phyloP scores from a whole-genome alignment of 1,284 basidiomycete species.

The Peniophora sp. region DNA sequence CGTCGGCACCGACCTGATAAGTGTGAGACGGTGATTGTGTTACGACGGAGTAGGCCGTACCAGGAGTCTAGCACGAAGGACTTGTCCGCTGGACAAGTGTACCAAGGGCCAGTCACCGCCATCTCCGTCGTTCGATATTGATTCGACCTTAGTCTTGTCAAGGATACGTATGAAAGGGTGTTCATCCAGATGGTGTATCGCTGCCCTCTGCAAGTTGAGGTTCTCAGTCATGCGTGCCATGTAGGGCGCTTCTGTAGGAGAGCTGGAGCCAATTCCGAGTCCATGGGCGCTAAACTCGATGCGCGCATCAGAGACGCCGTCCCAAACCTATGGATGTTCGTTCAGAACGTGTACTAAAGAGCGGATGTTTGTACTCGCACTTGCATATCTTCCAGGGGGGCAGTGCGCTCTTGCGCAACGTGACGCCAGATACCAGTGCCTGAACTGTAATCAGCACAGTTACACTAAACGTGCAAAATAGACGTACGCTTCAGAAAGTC shows the following conservation, averaged over 20 bases:
- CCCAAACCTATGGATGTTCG: constrained; percentile 65
- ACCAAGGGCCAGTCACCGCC: constrained; percentile 68
- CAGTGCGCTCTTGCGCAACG: constrained; percentile 66
- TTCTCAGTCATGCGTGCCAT: constrained; percentile 88
- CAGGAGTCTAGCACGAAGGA: constrained; percentile 63
- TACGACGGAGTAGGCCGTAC: constrained; percentile 32
- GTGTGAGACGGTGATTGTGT: constrained; percentile 7
- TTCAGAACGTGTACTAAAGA: not conserved
- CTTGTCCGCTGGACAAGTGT: constrained; percentile 53
- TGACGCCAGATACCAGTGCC: constrained; percentile 80
- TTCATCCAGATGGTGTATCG: constrained; percentile 50
- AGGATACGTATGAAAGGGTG: constrained; percentile 42
- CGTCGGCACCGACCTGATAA: constrained; percentile 86
- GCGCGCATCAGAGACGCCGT: constrained; percentile 76
- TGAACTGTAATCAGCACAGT: constrained; percentile 22
- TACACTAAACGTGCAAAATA: not conserved
- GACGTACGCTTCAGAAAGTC: constrained; percentile 62
- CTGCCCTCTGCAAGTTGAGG: constrained; percentile 80
- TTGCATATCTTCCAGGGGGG: constrained; percentile 79
- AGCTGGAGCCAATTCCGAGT: constrained; percentile 20
- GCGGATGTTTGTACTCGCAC: constrained; percentile 28
- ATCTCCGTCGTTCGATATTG: constrained; percentile 43
- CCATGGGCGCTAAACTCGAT: constrained; percentile 63
- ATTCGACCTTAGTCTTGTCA: constrained; percentile 63
- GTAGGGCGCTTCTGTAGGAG: constrained; percentile 23